Percentiles rank a stretch among this genome's conserved stretches.
These are phyloP conservation scores for Leishmania aethiopica DNA, from an alignment of 208 protist species.

Conservation along the genomic window DNA sequence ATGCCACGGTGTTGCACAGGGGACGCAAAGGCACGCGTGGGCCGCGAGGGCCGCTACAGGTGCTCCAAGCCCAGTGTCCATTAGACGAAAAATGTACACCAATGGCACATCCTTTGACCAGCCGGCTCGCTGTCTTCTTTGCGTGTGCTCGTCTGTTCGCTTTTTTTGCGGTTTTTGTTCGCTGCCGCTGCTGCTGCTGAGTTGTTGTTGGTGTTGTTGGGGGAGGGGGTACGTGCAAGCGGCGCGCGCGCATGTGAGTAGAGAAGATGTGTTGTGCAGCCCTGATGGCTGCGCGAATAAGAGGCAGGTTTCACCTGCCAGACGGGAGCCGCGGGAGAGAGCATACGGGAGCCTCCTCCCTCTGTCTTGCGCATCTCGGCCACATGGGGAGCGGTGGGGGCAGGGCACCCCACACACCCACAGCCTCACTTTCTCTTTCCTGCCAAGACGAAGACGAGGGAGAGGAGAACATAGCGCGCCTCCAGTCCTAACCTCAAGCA, in stretches of 20 bases:
- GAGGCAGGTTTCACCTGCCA: not conserved
- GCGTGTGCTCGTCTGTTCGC: not conserved
- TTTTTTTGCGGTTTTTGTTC: not conserved
- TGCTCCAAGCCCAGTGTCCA: not conserved
- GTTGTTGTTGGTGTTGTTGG: not conserved
- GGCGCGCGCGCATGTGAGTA: not conserved
- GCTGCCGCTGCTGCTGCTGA: not conserved
- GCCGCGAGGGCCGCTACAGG: not conserved
- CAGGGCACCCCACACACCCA: not conserved
- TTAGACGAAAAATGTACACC: not conserved
- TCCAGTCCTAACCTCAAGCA: not conserved
- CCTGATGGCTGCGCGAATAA: not conserved
- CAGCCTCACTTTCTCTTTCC: not conserved
- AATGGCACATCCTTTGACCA: too few species aligned
- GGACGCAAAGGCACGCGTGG: not conserved
- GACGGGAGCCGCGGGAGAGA: not conserved
- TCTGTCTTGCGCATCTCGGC: not conserved
- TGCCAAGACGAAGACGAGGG: not conserved
- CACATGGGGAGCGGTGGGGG: not conserved
- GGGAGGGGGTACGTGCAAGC: not conserved
- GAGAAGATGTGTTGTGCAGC: not conserved
- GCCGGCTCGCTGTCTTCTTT: not conserved
- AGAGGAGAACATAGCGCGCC: not conserved
- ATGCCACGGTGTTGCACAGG: not conserved
- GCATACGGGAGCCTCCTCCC: not conserved